A percentile compares a stretch with the other conserved stretches of the same genome.
phyloP scores from a whole-genome alignment of 495 filamentous ascomycete species.

The Hypoxylon perforatum region DNA sequence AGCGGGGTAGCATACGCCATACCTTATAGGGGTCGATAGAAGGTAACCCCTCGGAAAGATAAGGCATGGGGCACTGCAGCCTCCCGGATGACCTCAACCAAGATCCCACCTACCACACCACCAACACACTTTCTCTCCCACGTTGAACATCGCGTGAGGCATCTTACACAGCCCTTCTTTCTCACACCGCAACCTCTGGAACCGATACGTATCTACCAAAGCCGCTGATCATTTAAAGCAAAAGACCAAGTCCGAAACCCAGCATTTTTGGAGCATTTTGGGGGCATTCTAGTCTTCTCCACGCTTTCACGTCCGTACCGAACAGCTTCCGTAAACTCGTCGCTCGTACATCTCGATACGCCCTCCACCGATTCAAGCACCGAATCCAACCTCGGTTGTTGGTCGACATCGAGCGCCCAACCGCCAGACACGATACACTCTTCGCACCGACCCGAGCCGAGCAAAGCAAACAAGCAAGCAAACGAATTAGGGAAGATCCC shows the following conservation, averaged over 20 bases:
- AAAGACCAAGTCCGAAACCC: conserved; percentile 1
- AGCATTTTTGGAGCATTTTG: background rate
- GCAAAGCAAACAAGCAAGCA: conserved; percentile 8
- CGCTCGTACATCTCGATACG: too few relatives aligned
- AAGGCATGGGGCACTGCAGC: conserved; percentile 8
- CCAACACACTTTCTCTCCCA: background rate
- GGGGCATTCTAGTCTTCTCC: background rate
- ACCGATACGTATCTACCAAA: background rate
- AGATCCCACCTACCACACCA: conserved; percentile 7
- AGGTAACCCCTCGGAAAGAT: conserved; percentile 5
- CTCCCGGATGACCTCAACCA: conserved; percentile 30
- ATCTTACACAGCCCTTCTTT: conserved; percentile 7
- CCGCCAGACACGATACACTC: too few relatives aligned
- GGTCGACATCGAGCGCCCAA: too few relatives aligned
- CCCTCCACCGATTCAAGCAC: too few relatives aligned
- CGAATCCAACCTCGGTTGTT: too few relatives aligned
- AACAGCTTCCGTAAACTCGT: too few relatives aligned
- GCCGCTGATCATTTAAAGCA: background rate
- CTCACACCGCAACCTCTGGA: conserved; percentile 4
- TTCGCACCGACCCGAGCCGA: background rate
- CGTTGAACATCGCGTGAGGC: conserved; percentile 7
- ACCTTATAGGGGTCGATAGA: background rate
- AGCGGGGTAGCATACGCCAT: background rate
- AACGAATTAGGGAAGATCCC: too few relatives aligned
- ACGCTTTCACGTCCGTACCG: too few relatives aligned